These are phyloP conservation scores for Boletus speciosus DNA, from an alignment of 768 basidiomycete genomes.

Conservation along the genomic window DNA sequence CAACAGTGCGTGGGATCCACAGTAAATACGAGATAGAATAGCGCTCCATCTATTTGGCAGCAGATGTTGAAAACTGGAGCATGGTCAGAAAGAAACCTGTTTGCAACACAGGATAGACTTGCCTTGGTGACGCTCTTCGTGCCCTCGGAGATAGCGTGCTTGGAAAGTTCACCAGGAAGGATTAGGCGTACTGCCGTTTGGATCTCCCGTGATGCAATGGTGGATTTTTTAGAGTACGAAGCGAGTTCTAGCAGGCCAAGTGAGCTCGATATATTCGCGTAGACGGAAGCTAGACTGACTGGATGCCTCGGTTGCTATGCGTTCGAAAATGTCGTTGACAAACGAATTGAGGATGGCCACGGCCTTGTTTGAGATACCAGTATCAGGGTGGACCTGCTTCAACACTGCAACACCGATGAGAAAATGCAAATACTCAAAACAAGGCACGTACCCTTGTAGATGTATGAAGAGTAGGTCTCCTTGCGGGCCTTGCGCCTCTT, in stretches of 20 bases:
- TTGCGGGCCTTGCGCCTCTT: slow-evolving; percentile 84
- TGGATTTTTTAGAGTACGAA: slow-evolving; percentile 97
- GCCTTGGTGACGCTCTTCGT: slow-evolving; percentile 71
- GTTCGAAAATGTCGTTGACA: slow-evolving; percentile 93
- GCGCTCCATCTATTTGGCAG: slow-evolving; percentile 35
- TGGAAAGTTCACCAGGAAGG: slow-evolving; percentile 95
- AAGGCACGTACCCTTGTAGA: slow-evolving; percentile 70
- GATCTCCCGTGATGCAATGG: slow-evolving; percentile 97
- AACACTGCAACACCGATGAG: slow-evolving; percentile 52
- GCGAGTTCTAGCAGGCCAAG: slow-evolving; percentile 66
- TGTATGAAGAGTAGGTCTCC: slow-evolving; percentile 93
- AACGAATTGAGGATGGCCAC: slow-evolving; percentile 92
- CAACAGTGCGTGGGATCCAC: slow-evolving; percentile 20
- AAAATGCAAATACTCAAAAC: not conserved
- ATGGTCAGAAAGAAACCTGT: not conserved
- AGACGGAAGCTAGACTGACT: slow-evolving; percentile 45
- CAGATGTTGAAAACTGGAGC: slow-evolving; percentile 42
- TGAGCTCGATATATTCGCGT: not conserved
- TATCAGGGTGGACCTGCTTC: slow-evolving; percentile 97
- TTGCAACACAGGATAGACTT: not conserved
- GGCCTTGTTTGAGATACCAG: slow-evolving; percentile 97
- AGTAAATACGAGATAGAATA: slow-evolving; percentile 17
- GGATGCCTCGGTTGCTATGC: slow-evolving; percentile 85
- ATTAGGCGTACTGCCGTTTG: slow-evolving; percentile 95
- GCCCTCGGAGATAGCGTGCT: slow-evolving; percentile 98